These are phyloP conservation scores for Chlorella sp. DNA, from an alignment of 139 green algal genomes.

Conservation along the genomic window DNA sequence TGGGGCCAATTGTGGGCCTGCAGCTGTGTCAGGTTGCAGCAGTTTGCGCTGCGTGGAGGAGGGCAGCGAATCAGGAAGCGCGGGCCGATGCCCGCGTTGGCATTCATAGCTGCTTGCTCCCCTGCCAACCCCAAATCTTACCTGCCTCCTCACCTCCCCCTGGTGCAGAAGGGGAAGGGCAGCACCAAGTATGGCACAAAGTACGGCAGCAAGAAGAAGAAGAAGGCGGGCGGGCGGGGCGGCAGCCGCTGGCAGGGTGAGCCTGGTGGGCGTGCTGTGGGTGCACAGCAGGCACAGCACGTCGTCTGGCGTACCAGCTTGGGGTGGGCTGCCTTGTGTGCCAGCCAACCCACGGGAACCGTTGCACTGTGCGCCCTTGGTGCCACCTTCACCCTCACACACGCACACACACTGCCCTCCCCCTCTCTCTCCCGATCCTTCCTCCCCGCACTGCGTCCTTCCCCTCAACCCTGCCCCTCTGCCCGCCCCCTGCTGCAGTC, in stretches of 20 bases:
- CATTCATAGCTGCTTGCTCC: background rate
- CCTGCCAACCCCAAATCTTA: background rate
- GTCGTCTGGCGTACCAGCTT: background rate
- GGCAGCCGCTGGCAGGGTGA: constrained; percentile 17
- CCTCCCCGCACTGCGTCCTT: too few species aligned
- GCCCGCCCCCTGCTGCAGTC: background rate
- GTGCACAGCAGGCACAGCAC: background rate
- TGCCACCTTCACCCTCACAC: background rate
- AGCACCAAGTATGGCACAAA: constrained; percentile 40
- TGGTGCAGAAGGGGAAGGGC: constrained; percentile 43
- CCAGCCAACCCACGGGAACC: background rate
- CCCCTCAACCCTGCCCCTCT: too few species aligned
- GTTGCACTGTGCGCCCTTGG: background rate
- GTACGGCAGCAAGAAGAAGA: constrained; percentile 19
- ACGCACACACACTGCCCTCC: too few species aligned
- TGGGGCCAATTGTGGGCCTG: background rate
- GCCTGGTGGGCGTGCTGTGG: background rate
- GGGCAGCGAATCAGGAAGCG: too few species aligned
- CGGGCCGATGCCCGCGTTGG: background rate
- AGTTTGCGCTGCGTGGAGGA: background rate
- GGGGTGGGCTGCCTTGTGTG: too few species aligned
- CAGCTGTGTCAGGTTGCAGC: background rate
- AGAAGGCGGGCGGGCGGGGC: background rate
- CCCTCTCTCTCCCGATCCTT: too few species aligned
- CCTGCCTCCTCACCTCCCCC: background rate